Base-by-base conservation (phyloP, 257 asterid genomes). In the Scutellaria barbata region DNA sequence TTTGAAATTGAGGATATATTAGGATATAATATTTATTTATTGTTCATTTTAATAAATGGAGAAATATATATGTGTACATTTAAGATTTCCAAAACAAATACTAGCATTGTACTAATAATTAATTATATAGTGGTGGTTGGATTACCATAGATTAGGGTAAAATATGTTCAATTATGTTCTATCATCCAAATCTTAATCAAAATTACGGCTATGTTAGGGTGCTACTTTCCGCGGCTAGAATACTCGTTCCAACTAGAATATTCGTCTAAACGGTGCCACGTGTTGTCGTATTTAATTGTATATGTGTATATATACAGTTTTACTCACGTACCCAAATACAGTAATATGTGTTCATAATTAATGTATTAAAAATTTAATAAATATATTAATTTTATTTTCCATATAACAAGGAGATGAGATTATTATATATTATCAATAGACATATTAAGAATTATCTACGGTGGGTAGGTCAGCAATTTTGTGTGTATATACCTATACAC, bases 231-330 rank as follows among this genome's bases (percentile, higher is more conserved):
- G 40, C 61, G 10, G 16, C 56, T 67, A 35, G 40, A 41, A 68
- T 1, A 7, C n/a, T 16, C 59, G 41, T 35, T 53, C 17, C 45
- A 17, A 60, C 64, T n/a, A 62, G 77, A 72, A 50, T 41, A 47
- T 51, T 72, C 70, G 3, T 62, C 17, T 9, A 18, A 40, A 13
- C 8, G 42, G 57, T 39, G 71, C 77, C 71, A 63, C 77, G 71
- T 25, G 65, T 62, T 14, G 35, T 6, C 4, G n/a, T 52, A 52
- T 6, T 57, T 5, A 57, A 57, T 22, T 10, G 5, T 10, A 20
- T 10, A 7, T 14, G 8, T 50, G 3, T 5, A 0, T 50, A n/a
- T 50, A 13, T 50, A 42, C 7, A n/a, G n/a, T n/a, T n/a, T n/a
- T n/a, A n/a, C n/a, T n/a, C n/a, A n/a, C n/a, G n/a, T n/a, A n/a